Evolutionary conservation across 768 basidiomycete species (phyloP).

Genomic region (Sarcodon aspratus): DNA sequence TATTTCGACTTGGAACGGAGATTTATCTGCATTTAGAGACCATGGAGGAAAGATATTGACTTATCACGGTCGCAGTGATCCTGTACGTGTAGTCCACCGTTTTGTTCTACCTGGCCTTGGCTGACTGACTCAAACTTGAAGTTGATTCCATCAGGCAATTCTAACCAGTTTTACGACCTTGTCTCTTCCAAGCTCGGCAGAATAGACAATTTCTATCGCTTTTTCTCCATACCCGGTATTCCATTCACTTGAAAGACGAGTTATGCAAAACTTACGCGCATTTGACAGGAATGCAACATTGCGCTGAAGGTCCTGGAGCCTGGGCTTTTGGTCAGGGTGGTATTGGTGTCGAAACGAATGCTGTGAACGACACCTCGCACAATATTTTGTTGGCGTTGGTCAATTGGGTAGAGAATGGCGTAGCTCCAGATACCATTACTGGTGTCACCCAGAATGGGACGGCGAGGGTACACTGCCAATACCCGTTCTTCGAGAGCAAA

Average conservation of each 20-base stretch:
- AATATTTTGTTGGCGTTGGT: neutral
- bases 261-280: no score
- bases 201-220: neutral
- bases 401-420: neutral
- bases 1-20: neutral
- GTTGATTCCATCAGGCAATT: neutral
- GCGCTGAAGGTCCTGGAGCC: neutral
- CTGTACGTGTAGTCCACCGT: neutral
- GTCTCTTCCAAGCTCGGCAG: neutral
- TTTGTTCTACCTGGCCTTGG: neutral
- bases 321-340: neutral
- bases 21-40: neutral
- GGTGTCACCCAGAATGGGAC: neutral
- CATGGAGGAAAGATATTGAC: neutral
- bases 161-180: neutral
- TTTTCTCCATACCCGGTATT: neutral
- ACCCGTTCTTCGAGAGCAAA: neutral
- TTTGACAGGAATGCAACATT: neutral
- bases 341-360: neutral
- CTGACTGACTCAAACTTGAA: neutral
- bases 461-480: neutral
- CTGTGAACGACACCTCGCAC: neutral
- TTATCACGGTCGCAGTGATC: neutral
- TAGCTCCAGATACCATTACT: neutral
- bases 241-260: no score